Base-by-base conservation (phyloP, 768 basidiomycete genomes). In the Suillus decipiens region DNA sequence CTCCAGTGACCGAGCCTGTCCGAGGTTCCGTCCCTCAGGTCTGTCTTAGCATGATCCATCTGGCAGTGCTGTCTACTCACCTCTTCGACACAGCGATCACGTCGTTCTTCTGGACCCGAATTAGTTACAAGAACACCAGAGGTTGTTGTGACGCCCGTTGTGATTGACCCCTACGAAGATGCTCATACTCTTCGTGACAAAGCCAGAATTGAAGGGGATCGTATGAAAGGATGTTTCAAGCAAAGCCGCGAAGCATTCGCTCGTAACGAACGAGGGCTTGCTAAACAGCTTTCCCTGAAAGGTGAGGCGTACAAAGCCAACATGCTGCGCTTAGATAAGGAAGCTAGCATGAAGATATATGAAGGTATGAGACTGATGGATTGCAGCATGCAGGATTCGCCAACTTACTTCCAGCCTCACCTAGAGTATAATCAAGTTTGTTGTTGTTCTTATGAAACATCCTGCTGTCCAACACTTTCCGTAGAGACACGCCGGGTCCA, bases 261-360 rank as follows among this genome's bases (percentile, higher is more conserved):
- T 60, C 74, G 78, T 3, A 85, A 89, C 0, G 86, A 96, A 66
- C 87, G 89, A 14, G 90, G 83, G 0, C 74, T 76, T 33, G 93
- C 93, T 28, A 92, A 95, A 74, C 78, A 89, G 61, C 80, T 96
- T n/a, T 89, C 87, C 12, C 84, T 86, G 60, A 70, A 90, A 72
- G 93, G 93, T n/a, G 89, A 92, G 72, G 79, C 77, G 37, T 90
- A 93, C 73, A 84, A 90, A 75, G 71, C 76, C 5, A 82, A 85
- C 69, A 94, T 93, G 88, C 86, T 89, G 66, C 70, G 82, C 60
- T 73, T 92, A 63, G 92, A 96, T 74, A 81, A 80, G 66, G 76
- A 91, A 73, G 94, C 93, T 3, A 86, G 87, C 63, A 83, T 87
- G 60, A 95, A 89, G 89, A 94, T 96, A 63, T 96, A 86, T 72